Percentiles rank a stretch among this genome's conserved stretches.
These are phyloP conservation scores for Thoreauomyces humboldtii DNA, from an alignment of 192 early-diverging fungal species.

Conservation along the genomic window DNA sequence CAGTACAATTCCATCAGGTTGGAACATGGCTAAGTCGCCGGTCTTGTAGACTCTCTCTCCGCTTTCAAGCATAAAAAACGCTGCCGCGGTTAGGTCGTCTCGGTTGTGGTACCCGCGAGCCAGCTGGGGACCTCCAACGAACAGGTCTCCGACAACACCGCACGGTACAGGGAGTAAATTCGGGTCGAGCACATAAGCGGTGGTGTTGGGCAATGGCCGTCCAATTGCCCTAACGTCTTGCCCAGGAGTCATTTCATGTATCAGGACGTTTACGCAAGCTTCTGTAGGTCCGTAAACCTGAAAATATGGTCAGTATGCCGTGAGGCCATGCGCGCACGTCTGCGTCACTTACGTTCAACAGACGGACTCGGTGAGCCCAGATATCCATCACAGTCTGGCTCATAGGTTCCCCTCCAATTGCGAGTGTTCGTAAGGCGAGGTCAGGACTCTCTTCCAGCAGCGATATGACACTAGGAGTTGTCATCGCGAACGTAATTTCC, in stretches of 20 bases:
- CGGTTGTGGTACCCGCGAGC: constrained; percentile 43
- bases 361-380: constrained; percentile 22
- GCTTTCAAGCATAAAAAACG: constrained; percentile 20
- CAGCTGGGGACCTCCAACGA: constrained; percentile 30
- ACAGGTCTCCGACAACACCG: constrained; percentile 40
- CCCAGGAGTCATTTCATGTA: background rate
- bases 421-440: background rate
- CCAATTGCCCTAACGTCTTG: constrained; percentile 25
- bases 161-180: constrained; percentile 31
- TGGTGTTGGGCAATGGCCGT: constrained; percentile 24
- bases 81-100: constrained; percentile 32
- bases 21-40: constrained; percentile 18
- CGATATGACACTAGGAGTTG: background rate
- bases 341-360: constrained; percentile 28
- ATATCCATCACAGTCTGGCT: background rate
- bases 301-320: too few species aligned
- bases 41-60: constrained; percentile 30
- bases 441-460: background rate
- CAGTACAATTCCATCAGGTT: constrained; percentile 4
- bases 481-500: background rate
- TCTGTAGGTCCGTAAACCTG: background rate
- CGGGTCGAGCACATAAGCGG: constrained; percentile 29
- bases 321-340: constrained; percentile 21
- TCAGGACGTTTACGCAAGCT: background rate
- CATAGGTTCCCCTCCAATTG: background rate